Conservation (phyloP, 139 green algal species). For the Coccomyxa sp. region DNA sequence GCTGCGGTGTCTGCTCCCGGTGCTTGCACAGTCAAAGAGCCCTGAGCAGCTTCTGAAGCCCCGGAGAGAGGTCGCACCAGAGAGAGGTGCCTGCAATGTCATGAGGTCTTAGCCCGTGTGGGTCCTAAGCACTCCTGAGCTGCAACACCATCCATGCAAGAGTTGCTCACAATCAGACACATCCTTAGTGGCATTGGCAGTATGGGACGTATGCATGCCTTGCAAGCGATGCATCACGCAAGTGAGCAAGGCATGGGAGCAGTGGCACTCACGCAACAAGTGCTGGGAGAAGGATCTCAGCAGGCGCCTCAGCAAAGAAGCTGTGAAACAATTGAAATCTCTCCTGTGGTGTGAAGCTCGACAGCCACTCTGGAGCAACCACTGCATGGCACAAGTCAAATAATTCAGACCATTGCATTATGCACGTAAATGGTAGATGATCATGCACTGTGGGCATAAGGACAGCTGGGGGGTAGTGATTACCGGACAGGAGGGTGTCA, state of each 20-base stretch:
- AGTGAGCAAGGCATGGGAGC: not conserved
- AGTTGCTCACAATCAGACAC: not conserved
- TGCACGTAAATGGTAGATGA: not conserved
- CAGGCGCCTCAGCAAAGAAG: conserved; percentile 16
- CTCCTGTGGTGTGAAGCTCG: not conserved
- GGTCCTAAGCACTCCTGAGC: conserved; percentile 9
- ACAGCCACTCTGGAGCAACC: conserved; percentile 27
- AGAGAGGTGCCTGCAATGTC: conserved; percentile 2
- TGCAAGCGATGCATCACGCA: not conserved
- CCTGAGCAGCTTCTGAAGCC: not conserved
- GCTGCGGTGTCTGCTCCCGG: not conserved
- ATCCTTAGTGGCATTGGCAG: not conserved
- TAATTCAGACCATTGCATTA: not conserved
- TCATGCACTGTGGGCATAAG: not conserved
- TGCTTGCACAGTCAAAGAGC: not conserved
- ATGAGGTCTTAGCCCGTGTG: conserved; percentile 9
- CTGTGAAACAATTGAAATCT: conserved; percentile 7
- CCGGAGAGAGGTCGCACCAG: not conserved
- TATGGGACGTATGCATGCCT: not conserved
- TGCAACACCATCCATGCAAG: conserved; percentile 19
- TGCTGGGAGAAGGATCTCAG: conserved; percentile 6
- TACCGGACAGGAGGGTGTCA: not conserved
- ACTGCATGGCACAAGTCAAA: conserved; percentile 8
- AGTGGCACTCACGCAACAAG: conserved; percentile 11
- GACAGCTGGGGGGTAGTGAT: not conserved